These are phyloP conservation scores for Komagataella pseudopastoris DNA, from an alignment of 805 yeast genomes.

Conservation along the genomic window DNA sequence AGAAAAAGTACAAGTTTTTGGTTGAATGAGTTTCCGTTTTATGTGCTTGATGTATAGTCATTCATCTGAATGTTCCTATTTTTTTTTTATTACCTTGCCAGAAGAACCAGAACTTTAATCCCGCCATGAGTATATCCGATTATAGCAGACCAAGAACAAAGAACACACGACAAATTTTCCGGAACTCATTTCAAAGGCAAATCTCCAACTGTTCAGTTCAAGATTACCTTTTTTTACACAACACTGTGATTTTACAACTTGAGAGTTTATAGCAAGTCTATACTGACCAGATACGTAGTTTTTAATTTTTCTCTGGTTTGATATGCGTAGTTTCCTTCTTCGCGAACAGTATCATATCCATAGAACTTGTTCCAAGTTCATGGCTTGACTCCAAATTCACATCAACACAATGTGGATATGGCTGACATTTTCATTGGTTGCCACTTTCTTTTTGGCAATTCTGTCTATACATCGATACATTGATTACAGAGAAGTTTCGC, in stretches of 20 bases:
- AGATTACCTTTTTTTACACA: not conserved
- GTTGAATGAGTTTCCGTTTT: slow-evolving; percentile 9
- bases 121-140: not conserved
- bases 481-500: not conserved
- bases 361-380: not conserved
- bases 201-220: not conserved
- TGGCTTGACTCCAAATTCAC: not conserved
- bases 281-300: not conserved
- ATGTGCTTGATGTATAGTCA: not conserved
- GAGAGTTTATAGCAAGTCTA: not conserved
- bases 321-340: not conserved
- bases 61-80: not conserved
- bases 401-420: not conserved
- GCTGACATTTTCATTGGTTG: not conserved
- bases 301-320: not conserved
- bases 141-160: not conserved
- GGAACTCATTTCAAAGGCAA: not conserved
- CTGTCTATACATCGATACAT: not conserved
- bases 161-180: not conserved
- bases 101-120: not conserved
- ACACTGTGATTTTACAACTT: not conserved
- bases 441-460: not conserved
- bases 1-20: slow-evolving; percentile 54
- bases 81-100: not conserved
- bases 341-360: not conserved